These are phyloP conservation scores for Melastoma malabathricum DNA, from an alignment of 345 rosid species.

Conservation along the genomic window DNA sequence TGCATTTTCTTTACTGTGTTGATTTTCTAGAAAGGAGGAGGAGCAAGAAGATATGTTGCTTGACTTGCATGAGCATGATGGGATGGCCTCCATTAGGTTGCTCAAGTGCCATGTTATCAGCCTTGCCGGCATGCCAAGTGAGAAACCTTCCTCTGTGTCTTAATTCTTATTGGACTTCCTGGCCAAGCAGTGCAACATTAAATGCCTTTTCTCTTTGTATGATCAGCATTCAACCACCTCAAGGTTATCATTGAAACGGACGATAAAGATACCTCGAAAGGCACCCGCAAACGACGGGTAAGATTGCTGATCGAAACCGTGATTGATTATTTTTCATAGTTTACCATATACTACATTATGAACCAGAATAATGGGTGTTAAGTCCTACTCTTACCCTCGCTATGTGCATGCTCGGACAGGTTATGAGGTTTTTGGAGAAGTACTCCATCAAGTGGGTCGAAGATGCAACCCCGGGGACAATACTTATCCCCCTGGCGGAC, in stretches of 20 bases:
- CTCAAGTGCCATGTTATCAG: constrained; percentile 30
- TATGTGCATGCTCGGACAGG: constrained; percentile 9
- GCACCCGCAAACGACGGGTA: constrained; percentile 35
- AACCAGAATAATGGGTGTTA: no score
- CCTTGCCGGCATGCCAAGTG: constrained; percentile 46
- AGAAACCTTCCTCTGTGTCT: constrained; percentile 10
- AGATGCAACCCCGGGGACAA: constrained; percentile 21
- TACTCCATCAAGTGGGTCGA: constrained; percentile 39
- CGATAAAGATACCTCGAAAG: constrained; percentile 27
- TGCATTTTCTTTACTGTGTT: background rate
- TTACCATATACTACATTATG: background rate
- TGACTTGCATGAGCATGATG: constrained; percentile 25
- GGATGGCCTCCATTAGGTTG: constrained; percentile 27
- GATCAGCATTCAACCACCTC: constrained; percentile 29
- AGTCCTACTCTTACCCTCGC: background rate
- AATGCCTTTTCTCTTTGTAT: constrained; percentile 1
- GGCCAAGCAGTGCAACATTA: background rate
- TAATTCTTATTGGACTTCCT: constrained; percentile 1
- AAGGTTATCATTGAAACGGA: constrained; percentile 31
- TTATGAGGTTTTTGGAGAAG: constrained; percentile 34
- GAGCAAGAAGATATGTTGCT: constrained; percentile 17
- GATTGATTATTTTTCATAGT: background rate
- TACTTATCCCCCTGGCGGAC: constrained; percentile 24
- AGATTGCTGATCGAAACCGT: constrained; percentile 4
- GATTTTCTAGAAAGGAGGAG: constrained; percentile 16